These are phyloP conservation scores for Fusarium heterosporum DNA, from an alignment of 2,329 filamentous ascomycete species.

Conservation along the genomic window DNA sequence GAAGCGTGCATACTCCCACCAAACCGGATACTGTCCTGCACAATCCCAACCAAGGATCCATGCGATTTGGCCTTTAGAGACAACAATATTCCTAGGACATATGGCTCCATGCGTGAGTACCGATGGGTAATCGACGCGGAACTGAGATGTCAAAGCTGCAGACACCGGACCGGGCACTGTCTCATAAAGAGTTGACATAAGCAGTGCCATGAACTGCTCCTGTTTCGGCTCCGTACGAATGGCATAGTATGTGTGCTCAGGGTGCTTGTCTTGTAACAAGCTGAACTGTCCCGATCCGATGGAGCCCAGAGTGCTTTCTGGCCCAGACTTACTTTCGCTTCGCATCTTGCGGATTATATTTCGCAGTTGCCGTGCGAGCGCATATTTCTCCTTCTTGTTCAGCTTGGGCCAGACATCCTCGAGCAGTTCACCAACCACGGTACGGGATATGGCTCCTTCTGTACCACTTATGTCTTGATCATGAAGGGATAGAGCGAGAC, in stretches of 20 bases:
- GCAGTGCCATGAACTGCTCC: constrained; percentile 43
- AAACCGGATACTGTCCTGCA: constrained; percentile 50
- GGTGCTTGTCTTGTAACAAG: constrained; percentile 47
- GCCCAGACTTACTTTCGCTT: not conserved
- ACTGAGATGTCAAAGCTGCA: constrained; percentile 36
- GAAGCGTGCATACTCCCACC: constrained; percentile 54
- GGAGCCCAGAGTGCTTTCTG: constrained; percentile 17
- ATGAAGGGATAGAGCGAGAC: constrained; percentile 26
- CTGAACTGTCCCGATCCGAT: constrained; percentile 42
- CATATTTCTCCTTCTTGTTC: constrained; percentile 37
- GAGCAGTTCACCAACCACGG: constrained; percentile 43
- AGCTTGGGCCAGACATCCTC: constrained; percentile 48
- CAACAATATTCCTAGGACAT: constrained; percentile 49
- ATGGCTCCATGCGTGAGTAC: constrained; percentile 46
- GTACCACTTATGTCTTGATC: constrained; percentile 6
- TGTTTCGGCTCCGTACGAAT: constrained; percentile 35
- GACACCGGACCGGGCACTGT: constrained; percentile 43
- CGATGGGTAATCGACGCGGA: constrained; percentile 27
- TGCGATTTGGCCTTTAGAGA: constrained; percentile 40
- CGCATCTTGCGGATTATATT: constrained; percentile 45
- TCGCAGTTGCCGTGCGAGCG: constrained; percentile 46
- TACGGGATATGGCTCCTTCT: constrained; percentile 18
- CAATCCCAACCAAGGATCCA: constrained; percentile 50
- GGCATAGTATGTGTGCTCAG: constrained; percentile 47
- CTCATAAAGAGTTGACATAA: constrained; percentile 44